Evolutionary conservation across 2,329 filamentous ascomycete genomes (phyloP), one percentile per base, ranked within the genome.

Genomic region (Meredithiella fracta): DNA sequence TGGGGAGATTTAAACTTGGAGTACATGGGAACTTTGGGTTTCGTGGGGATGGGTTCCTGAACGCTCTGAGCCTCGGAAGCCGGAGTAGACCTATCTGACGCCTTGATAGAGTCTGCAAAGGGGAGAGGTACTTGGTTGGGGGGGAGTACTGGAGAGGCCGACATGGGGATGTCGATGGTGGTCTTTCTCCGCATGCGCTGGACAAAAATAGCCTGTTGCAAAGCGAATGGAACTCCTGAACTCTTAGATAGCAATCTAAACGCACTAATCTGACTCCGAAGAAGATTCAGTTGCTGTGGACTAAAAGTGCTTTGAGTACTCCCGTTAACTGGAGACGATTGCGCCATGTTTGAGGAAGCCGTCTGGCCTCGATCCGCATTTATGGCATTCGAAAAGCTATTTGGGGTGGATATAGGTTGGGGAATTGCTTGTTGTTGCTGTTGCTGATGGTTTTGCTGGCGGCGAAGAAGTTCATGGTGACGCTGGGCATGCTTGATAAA

Each of bases 191-290:
- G 82, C 61, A 83, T 78, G 51, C 83, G 80, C 58, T 85, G 81
- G 47, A 83, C 76, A 65, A 90, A 94, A 38, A 97, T 82, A 51
- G 85, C 80, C 64, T 91, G 85, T 66, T 94, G 88, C 61, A 95
- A 78, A 60, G 80, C 77, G 29, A 78, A 69, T 1, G 91, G 88
- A 2, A 97, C 80, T 0, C 89, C 84, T 14, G 85, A 75, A 62
- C 95, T 95, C 68, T 92, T 94, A 3, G 86, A 84, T 3, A 98
- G 74, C 61, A 89, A 77, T 69, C 94, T 94, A 70, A 96, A 97
- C 0, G 91, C 90, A 62, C 84, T 77, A 53, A 97, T 95, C 67
- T 98, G 92, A 61, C 86, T 83, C 59, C 87, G 78, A 8, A 98
- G 72, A 47, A 86, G 79, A 23, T 77, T 75, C 49, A 95, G 72